These are phyloP conservation scores for Colletotrichum liriopes DNA, from an alignment of 2,329 filamentous ascomycete genomes.

Conservation along the genomic window DNA sequence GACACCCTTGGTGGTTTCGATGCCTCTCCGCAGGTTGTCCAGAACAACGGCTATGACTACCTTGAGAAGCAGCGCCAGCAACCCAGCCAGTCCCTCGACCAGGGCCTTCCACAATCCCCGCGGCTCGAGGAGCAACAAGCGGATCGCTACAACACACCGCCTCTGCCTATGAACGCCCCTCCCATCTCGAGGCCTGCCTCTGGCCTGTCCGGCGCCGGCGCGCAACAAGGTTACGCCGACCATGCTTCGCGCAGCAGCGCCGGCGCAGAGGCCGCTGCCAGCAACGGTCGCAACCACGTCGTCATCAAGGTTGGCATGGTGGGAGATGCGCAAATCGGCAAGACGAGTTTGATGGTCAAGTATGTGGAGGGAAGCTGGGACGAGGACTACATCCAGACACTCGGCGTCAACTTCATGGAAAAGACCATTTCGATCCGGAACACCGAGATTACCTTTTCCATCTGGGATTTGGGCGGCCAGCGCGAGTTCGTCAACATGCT, in stretches of 20 bases:
- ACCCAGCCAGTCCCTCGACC: conserved; percentile 67
- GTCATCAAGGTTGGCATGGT: conserved; percentile 99
- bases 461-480: conserved; percentile 98
- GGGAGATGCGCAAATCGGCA: conserved; percentile 98
- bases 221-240: conserved; percentile 60
- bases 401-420: conserved; percentile 99
- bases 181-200: conserved; percentile 70
- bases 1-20: conserved; percentile 68
- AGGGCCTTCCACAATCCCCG: conserved; percentile 58
- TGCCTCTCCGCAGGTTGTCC: conserved; percentile 58
- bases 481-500: conserved; percentile 99
- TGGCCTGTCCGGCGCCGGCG: conserved; percentile 62
- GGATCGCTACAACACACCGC: conserved; percentile 63
- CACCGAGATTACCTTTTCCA: conserved; percentile 99
- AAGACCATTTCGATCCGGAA: conserved; percentile 99
- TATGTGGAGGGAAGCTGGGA: conserved; percentile 99
- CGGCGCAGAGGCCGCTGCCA: conserved; percentile 51
- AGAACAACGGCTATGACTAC: conserved; percentile 53
- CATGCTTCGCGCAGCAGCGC: conserved; percentile 60
- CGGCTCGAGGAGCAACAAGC: conserved; percentile 62
- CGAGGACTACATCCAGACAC: conserved; percentile 98
- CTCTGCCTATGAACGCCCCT: conserved; percentile 55
- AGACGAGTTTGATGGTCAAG: conserved; percentile 99
- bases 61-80: conserved; percentile 53
- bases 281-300: conserved; percentile 77